Conservation (phyloP, 176 grass and related monocot genomes). For the Ampelocalamus luodianensis region DNA sequence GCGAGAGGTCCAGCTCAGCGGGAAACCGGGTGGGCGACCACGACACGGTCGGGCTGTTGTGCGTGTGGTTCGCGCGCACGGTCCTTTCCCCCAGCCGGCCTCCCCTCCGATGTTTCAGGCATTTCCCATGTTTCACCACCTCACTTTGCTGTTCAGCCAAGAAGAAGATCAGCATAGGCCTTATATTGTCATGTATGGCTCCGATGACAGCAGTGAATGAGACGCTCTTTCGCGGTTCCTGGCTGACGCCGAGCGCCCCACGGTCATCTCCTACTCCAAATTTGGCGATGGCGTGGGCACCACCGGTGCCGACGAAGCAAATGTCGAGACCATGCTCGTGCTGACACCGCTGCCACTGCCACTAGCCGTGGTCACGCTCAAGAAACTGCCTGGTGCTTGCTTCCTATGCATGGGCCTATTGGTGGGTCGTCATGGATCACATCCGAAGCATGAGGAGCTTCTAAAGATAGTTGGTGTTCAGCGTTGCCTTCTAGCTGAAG, state of each 20-base stretch:
- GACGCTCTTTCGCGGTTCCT: conserved; percentile 40
- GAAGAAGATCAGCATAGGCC: background rate
- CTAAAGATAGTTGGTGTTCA: too few species aligned
- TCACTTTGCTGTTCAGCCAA: background rate
- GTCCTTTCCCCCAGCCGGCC: too few species aligned
- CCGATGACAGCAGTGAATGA: conserved; percentile 32
- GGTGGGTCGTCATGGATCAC: too few species aligned
- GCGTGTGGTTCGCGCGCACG: too few species aligned
- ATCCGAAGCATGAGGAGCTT: too few species aligned
- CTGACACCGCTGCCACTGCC: conserved; percentile 37
- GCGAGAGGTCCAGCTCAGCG: too few species aligned
- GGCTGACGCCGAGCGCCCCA: conserved; percentile 37
- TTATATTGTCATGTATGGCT: conserved; percentile 66
- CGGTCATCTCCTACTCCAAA: conserved; percentile 40
- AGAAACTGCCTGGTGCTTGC: too few species aligned
- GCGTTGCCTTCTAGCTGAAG: too few species aligned
- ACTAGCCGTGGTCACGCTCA: conserved; percentile 51
- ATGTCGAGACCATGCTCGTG: conserved; percentile 46
- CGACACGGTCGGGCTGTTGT: too few species aligned
- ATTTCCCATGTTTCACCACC: background rate
- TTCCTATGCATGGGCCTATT: too few species aligned
- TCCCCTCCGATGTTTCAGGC: too few species aligned
- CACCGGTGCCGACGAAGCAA: conserved; percentile 28
- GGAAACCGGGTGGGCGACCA: too few species aligned
- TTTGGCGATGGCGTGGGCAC: conserved; percentile 26